These are phyloP conservation scores for Lepiota subincarnata DNA, from an alignment of 768 basidiomycete genomes.

Conservation along the genomic window DNA sequence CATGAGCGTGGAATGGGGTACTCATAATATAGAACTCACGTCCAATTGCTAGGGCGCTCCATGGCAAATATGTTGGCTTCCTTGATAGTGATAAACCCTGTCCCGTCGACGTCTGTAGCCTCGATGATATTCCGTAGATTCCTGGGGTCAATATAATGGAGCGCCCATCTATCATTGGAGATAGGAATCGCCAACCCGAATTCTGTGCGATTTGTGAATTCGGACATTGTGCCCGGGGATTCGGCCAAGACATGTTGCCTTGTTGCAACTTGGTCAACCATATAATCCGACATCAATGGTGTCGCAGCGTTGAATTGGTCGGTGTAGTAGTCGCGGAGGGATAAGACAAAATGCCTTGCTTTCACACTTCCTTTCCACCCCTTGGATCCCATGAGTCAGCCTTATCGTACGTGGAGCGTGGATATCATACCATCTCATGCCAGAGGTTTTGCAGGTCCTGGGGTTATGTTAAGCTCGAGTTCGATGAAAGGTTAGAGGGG, in stretches of 20 bases:
- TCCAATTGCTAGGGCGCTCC: constrained; percentile 27
- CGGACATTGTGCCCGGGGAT: neutral
- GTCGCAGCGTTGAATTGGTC: constrained; percentile 15
- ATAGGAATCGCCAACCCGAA: too few relatives aligned
- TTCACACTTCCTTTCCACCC: constrained; percentile 52
- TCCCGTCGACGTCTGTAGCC: constrained; percentile 38
- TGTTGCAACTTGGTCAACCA: neutral
- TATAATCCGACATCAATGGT: neutral
- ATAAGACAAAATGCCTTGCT: constrained; percentile 45
- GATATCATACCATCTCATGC: constrained; percentile 8
- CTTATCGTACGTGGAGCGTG: neutral
- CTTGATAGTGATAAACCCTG: constrained; percentile 32
- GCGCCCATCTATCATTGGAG: constrained; percentile 25
- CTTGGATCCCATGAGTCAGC: constrained; percentile 18
- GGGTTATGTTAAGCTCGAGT: neutral
- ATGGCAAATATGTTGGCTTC: constrained; percentile 31
- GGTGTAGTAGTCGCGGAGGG: constrained; percentile 35
- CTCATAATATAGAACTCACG: constrained; percentile 5
- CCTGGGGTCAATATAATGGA: constrained; percentile 28
- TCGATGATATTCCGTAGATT: constrained; percentile 31
- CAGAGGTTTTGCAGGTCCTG: constrained; percentile 12
- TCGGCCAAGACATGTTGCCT: too few relatives aligned
- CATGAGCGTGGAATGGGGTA: neutral
- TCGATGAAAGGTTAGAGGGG: neutral
- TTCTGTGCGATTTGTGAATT: constrained; percentile 7